Conservation (phyloP, 2,329 filamentous ascomycete species). For the Botrytis sinoallii region DNA sequence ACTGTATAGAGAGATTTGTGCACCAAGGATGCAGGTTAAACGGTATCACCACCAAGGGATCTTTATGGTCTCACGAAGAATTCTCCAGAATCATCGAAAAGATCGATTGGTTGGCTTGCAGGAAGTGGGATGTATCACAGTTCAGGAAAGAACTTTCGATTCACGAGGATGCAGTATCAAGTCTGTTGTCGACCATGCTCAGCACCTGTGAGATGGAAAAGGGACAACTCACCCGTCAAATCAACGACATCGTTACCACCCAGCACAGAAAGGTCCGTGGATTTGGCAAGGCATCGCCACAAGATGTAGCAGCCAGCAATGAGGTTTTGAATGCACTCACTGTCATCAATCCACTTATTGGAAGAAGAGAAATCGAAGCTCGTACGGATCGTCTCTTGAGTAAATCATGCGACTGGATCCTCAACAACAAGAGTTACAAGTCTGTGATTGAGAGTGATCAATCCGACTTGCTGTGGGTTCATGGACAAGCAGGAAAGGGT, state of each 20-base stretch:
- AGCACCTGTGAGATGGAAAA: conserved; percentile 8
- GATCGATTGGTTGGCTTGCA: conserved; percentile 17
- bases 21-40: conserved; percentile 16
- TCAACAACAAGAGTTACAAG: conserved; percentile 15
- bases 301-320: conserved; percentile 3
- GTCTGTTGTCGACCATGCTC: conserved; percentile 11
- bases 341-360: conserved; percentile 15
- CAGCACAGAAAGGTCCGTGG: conserved; percentile 19
- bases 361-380: conserved; percentile 14
- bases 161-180: conserved; percentile 15
- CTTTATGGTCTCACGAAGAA: conserved; percentile 16
- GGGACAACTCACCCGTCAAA: conserved; percentile 16
- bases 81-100: conserved; percentile 12
- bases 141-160: conserved; percentile 17
- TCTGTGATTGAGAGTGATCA: conserved; percentile 14
- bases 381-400: conserved; percentile 18
- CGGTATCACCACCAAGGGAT: conserved; percentile 16
- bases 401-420: conserved; percentile 19
- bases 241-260: conserved; percentile 17
- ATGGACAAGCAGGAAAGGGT: conserved; percentile 20
- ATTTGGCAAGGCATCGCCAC: background rate
- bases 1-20: conserved; percentile 20
- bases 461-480: conserved; percentile 18
- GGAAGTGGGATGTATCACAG: conserved; percentile 16
- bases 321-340: conserved; percentile 16